Base-by-base conservation (phyloP, 495 filamentous ascomycete species). In the Letharia lupina region DNA sequence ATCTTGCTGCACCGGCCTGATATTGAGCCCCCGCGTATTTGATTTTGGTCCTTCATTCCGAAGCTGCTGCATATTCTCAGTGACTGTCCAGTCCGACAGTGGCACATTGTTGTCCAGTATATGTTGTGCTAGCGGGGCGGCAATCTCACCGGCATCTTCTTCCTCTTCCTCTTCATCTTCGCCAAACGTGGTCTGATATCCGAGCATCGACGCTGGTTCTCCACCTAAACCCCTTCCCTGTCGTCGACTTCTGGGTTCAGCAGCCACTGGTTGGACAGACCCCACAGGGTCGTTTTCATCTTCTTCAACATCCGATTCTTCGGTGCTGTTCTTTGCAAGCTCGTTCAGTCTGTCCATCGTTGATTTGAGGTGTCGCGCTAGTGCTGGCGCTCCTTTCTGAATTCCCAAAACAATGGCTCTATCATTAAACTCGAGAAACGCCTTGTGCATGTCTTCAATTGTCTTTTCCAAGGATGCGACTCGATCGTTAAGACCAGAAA, bases 401-500 rank as follows among this genome's bases (percentile, higher is more conserved):
- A 73, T 81, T 59, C 70, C 84, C 56, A 70, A 87, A 45, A 68
- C 80, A 75, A 77, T 78, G 71, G 79, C 76, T 54, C 68, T 82
- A 63, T 92, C 85, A 61, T 87, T 84, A 42, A 93, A 85, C n/a
- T 81, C 78, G 59, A 87, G 77, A 63, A 94, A 91, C 0, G 85
- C 81, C 61, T 82, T 84, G 74, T 86, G 88, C 85, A 96, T 89
- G 65, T 88, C 83, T 68, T 88, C 84, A 66, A 91, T 87, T 4
- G 84, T 81, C 8, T 78, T 77, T 64, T 88, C 84, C 35, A 95
- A 79, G 41, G 83, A 80, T 39, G 84, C 75, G 35, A 92, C 88
- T 61, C 84, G 81, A 45, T 80, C 80, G 66, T 89, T 88, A 10
- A 94, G 79, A 2, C 86, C 84, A n/a, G 83, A 81, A 60, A 95